Evolutionary conservation across 306 rosid genomes (phyloP), one percentile per base, ranked within the genome.

Genomic region (Abrus precatorius): DNA sequence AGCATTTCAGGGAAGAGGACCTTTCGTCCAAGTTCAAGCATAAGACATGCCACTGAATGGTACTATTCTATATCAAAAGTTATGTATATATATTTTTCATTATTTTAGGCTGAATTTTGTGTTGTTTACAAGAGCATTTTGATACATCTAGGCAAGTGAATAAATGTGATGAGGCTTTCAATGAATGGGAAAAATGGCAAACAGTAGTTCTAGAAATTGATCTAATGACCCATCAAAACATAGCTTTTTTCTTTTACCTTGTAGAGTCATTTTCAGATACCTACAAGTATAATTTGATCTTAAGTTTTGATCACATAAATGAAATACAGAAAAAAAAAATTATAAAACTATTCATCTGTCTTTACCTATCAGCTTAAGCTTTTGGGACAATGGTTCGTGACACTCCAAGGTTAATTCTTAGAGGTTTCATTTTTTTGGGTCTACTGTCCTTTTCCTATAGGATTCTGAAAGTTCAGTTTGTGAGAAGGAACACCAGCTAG

Each of bases 11-110:
- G 98, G 83, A 96, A 89, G 89, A 87, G 97, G 84, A 90, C 97
- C 4, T 92, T 84, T 81, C 85, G 90, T 55, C 83, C 99, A 5
- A 93, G 98, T 83, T 93, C 97, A 38, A 96, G 97, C 71, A 90
- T 93, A 79, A 90, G 98, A 72, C 98, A 96, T 85, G 98, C 99
- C 79, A 92, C 97, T 55, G 98, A 96, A 87, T 96, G 99, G 99
- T 96, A 92, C 79, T 80, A 10, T 77, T 55, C 74, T 77, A 53
- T n/a, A 80, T 72, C 64, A 36, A 52, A 34, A 66, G 1, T 12
- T 56, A 5, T 52, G 6, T 52, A 41, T 28, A 0, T 28, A 0
- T 43, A 32, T 0, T 43, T 11, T 28, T 53, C 1, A 13, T 60
- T 63, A 12, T 71, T n/a, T 52, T 83, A 29, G 12, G 28, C 53